These are phyloP conservation scores for Phytophthora meadii DNA, from an alignment of 352 stramenopile species.

Conservation along the genomic window DNA sequence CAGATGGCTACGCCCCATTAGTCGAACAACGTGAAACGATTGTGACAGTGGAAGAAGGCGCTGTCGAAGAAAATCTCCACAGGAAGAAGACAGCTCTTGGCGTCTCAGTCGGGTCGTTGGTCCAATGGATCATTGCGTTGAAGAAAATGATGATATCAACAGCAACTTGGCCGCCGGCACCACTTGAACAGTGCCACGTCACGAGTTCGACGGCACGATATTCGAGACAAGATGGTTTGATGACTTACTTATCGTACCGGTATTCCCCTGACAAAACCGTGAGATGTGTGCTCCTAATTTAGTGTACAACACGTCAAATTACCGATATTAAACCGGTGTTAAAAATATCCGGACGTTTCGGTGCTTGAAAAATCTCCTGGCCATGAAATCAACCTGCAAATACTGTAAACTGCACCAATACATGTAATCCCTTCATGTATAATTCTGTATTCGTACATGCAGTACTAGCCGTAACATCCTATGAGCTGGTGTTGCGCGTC, in stretches of 20 bases:
- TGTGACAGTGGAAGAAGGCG: not conserved
- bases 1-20: slow-evolving; percentile 1
- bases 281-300: not conserved
- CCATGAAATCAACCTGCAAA: not conserved
- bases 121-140: slow-evolving; percentile 3
- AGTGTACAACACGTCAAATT: not conserved
- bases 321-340: not conserved
- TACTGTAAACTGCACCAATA: not conserved
- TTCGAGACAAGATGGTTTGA: not conserved
- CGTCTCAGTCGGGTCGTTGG: not conserved
- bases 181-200: slow-evolving; percentile 21
- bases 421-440: no score
- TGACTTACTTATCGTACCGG: no score
- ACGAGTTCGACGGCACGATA: slow-evolving; percentile 4
- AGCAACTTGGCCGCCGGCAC: not conserved
- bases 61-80: no score
- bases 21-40: slow-evolving; percentile 12
- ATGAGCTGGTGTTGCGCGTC: no score
- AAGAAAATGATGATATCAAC: not conserved
- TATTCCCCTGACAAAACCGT: no score
- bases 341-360: slow-evolving; percentile 7
- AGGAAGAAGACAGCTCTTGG: not conserved
- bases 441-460: no score
- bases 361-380: slow-evolving; percentile 25
- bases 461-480: no score